Base-by-base conservation (phyloP, 2,329 filamentous ascomycete species). In the Drechslerella stenobrocha region DNA sequence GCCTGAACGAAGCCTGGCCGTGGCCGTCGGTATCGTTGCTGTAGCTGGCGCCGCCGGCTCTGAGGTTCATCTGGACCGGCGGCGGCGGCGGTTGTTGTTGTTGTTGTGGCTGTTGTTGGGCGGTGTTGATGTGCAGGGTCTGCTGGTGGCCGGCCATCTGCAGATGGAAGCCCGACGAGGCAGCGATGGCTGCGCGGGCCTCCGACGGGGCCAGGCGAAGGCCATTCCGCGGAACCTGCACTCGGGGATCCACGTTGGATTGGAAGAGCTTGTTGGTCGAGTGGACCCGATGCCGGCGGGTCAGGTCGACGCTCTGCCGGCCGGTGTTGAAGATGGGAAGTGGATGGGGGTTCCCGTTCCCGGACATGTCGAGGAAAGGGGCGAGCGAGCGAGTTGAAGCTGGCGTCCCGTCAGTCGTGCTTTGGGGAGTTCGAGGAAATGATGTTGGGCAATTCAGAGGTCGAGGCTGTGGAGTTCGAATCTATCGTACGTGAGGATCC, bases 221-320 rank as follows among this genome's bases (percentile, higher is more conserved):
- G n/a, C 61, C 61, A 20, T 30, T 44, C 13, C 53, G 55, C 2
- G 61, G 53, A 20, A 58, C 47, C 34, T 59, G 47, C 5, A 48
- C 61, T 35, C 58, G 50, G 6, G 48, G 53, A 42, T 66, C 61
- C 20, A 66, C 61, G 30, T 66, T 66, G 20, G 53, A 66, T 13
- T 52, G 61, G 24, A 66, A 66, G 22, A 66, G 48, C 53, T 53
- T 66, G 22, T 66, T 66, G 9, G 61, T 66, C 26, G 61, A 66
- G 30, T 66, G 61, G 30, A 66, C 61, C 4, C 61, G 61, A 24
- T 66, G 61, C 30, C 53, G 61, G 52, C 50, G 56, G n/a, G n/a
- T n/a, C n/a, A n/a, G n/a, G n/a, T n/a, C n/a, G n/a, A n/a, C n/a
- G n/a, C n/a, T n/a, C n/a, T 37, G 13, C 26, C 42, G 52, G 28